These are phyloP conservation scores for Saccharomycopsis vini DNA, from an alignment of 805 yeast genomes.

Conservation along the genomic window DNA sequence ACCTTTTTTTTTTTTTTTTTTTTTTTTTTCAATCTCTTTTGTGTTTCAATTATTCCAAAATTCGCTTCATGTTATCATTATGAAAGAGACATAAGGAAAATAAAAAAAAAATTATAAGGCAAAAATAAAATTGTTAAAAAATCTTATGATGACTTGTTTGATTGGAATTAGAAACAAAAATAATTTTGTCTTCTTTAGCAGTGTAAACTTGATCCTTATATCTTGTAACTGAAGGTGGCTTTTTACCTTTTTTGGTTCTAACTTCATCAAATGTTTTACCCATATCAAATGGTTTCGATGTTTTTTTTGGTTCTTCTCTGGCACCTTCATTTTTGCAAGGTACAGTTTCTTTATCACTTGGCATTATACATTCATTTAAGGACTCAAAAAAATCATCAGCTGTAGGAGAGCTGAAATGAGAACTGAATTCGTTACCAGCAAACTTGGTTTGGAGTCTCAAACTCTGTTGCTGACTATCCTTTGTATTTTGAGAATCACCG, in stretches of 20 bases:
- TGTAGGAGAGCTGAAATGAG: slow-evolving; percentile 3
- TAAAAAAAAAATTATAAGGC: neutral
- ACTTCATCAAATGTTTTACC: slow-evolving; percentile 1
- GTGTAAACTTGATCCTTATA: slow-evolving; percentile 6
- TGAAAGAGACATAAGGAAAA: neutral
- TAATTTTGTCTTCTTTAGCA: slow-evolving; percentile 14
- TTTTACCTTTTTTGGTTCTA: neutral
- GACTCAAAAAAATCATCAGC: slow-evolving; percentile 13
- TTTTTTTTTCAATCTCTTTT: too few relatives aligned
- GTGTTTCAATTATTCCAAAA: neutral
- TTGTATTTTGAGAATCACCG: neutral
- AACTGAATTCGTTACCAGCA: neutral
- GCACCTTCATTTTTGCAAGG: neutral
- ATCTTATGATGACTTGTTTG: slow-evolving; percentile 12
- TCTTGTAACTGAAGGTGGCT: slow-evolving; percentile 4
- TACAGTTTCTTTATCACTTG: too few relatives aligned
- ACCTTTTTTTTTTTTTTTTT: too few relatives aligned
- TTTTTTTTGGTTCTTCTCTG: neutral
- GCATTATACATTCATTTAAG: too few relatives aligned
- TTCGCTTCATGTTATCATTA: neutral
- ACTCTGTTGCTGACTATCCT: neutral
- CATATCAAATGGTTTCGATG: neutral
- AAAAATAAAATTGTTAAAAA: slow-evolving; percentile 6
- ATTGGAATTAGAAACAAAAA: slow-evolving; percentile 15
- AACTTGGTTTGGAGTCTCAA: neutral